These are phyloP conservation scores for Diplotaxis tenuifolia DNA, from an alignment of 345 rosid species.

Conservation along the genomic window DNA sequence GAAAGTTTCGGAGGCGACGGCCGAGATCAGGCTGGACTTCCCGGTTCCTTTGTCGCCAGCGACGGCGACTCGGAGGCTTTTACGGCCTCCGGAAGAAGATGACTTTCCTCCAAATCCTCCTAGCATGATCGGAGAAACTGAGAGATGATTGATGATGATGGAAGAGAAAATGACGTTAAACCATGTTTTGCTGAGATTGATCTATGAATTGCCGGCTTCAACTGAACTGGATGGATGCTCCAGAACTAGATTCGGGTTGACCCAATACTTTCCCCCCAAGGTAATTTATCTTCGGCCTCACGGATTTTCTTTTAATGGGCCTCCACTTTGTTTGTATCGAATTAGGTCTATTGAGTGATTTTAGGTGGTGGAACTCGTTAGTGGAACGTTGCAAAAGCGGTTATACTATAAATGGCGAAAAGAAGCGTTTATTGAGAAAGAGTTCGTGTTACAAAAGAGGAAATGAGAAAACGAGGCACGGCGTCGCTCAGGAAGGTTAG, in stretches of 20 bases:
- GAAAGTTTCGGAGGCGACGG: too few species aligned
- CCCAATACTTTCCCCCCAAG: background rate
- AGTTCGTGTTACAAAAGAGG: too few species aligned
- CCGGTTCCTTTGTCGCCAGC: conserved; percentile 77
- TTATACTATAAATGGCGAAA: too few species aligned
- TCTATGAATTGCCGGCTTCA: background rate
- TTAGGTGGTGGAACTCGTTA: too few species aligned
- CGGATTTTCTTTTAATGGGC: background rate
- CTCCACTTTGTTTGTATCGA: too few species aligned
- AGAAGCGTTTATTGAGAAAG: too few species aligned
- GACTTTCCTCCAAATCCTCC: conserved; percentile 41
- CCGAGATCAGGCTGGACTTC: too few species aligned
- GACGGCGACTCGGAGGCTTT: conserved; percentile 61
- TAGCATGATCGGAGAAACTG: conserved; percentile 36
- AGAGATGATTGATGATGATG: background rate
- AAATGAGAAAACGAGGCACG: too few species aligned
- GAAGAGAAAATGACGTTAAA: background rate
- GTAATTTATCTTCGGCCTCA: background rate
- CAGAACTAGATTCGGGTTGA: background rate
- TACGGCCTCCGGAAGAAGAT: conserved; percentile 45
- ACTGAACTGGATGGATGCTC: background rate
- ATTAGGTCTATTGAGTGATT: too few species aligned
- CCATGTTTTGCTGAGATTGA: background rate
- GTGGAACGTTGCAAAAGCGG: too few species aligned
- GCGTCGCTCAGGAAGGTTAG: too few species aligned